Conservation (phyloP, 2,329 filamentous ascomycete genomes). For the Tothia fuscella region DNA sequence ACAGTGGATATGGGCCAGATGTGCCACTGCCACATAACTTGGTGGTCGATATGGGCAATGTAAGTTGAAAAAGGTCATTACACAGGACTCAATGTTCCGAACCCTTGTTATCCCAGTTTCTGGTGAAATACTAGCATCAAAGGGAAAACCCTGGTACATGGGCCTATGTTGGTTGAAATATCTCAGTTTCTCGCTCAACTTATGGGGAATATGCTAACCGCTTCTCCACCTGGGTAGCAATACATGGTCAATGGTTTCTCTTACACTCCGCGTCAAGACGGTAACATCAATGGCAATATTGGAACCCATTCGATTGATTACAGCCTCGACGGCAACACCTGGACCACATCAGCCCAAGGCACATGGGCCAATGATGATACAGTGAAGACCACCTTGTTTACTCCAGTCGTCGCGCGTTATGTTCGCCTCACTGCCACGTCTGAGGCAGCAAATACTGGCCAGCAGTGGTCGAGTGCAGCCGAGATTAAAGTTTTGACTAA, state of each 20-base stretch:
- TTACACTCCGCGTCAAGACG: slow-evolving; percentile 23
- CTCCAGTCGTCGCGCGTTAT: slow-evolving; percentile 17
- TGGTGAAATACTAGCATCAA: no score
- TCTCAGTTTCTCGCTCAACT: no score
- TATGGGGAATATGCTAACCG: no score
- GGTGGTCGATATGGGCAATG: background rate
- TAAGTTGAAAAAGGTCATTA: no score
- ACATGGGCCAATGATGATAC: slow-evolving; percentile 18
- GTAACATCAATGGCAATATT: slow-evolving; percentile 24
- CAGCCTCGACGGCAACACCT: slow-evolving; percentile 21
- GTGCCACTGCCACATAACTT: background rate
- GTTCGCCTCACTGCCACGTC: slow-evolving; percentile 17
- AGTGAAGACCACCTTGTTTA: slow-evolving; percentile 18
- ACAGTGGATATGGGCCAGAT: background rate
- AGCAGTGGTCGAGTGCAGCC: slow-evolving; percentile 17
- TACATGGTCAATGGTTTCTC: slow-evolving; percentile 22
- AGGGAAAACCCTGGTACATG: no score
- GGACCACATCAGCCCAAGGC: slow-evolving; percentile 17
- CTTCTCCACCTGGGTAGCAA: no score
- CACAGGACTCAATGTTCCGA: no score
- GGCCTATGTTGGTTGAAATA: no score
- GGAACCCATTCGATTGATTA: slow-evolving; percentile 23
- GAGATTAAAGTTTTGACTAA: slow-evolving; percentile 20
- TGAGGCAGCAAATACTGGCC: slow-evolving; percentile 16
- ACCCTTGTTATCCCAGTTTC: no score